Percentiles rank a stretch among this genome's conserved stretches.
These are phyloP conservation scores for Butyriboletus pseudospeciosus DNA, from an alignment of 1,284 basidiomycete species.

Conservation along the genomic window DNA sequence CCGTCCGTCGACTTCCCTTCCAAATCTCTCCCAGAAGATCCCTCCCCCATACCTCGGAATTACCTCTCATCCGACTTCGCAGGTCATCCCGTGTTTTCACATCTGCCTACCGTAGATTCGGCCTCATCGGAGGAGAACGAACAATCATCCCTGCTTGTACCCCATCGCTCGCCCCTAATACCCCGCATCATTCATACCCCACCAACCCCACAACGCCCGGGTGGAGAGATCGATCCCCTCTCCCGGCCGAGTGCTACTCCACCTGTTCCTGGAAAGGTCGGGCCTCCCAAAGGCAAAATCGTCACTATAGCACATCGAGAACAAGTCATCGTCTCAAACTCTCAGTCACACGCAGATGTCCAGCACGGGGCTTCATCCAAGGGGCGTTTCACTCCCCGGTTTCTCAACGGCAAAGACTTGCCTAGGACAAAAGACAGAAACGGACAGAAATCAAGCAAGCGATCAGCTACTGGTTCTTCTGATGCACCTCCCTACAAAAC, in stretches of 20 bases:
- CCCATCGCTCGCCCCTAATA: constrained; percentile 19
- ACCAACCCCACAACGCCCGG: constrained; percentile 38
- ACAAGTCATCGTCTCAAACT: constrained; percentile 26
- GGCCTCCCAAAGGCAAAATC: constrained; percentile 13
- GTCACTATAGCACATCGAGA: constrained; percentile 21
- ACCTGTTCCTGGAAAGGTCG: constrained; percentile 9
- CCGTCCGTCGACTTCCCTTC: constrained; percentile 18
- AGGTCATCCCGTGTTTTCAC: constrained; percentile 1
- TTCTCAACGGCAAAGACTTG: constrained; percentile 29
- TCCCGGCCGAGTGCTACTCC: background rate
- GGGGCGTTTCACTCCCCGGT: constrained; percentile 29
- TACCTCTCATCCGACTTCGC: constrained; percentile 9
- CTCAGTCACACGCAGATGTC: constrained; percentile 14
- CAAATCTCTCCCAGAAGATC: constrained; percentile 20
- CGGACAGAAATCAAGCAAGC: constrained; percentile 17
- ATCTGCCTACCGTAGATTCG: constrained; percentile 27
- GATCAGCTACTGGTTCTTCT: background rate
- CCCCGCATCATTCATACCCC: constrained; percentile 43
- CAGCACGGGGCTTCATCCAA: constrained; percentile 11
- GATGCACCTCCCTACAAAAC: constrained; percentile 9
- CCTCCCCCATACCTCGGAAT: constrained; percentile 14
- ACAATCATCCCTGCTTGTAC: constrained; percentile 5
- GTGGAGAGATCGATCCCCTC: constrained; percentile 10
- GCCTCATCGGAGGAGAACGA: constrained; percentile 24
- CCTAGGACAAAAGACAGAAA: constrained; percentile 23